Conservation (phyloP, 1,139 yeast genomes). For the Pichia sp. region DNA sequence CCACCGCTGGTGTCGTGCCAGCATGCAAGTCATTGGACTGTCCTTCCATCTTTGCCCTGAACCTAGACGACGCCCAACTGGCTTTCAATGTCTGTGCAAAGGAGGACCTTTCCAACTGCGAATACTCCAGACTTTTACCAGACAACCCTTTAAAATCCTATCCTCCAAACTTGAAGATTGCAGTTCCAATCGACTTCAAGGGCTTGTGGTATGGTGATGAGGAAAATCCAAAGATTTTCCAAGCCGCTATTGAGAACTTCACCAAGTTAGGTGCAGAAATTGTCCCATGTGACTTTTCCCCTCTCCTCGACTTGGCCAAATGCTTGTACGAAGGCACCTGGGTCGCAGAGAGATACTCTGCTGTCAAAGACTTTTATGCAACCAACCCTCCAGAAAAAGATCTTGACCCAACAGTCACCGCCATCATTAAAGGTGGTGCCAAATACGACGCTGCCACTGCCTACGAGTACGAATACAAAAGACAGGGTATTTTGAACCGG, state of each 20-base stretch:
- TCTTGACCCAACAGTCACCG: constrained; percentile 79
- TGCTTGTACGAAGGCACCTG: constrained; percentile 97
- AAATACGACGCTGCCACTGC: constrained; percentile 75
- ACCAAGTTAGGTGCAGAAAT: constrained; percentile 51
- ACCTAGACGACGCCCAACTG: constrained; percentile 76
- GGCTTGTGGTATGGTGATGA: constrained; percentile 69
- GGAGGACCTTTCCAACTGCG: constrained; percentile 68
- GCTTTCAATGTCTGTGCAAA: constrained; percentile 66
- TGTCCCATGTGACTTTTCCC: constrained; percentile 62
- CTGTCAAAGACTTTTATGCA: constrained; percentile 68
- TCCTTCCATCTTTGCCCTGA: constrained; percentile 77
- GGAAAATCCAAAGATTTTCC: constrained; percentile 68
- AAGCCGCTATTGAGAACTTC: constrained; percentile 56
- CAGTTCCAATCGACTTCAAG: constrained; percentile 64
- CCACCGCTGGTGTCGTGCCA: constrained; percentile 90
- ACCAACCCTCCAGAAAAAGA: constrained; percentile 66
- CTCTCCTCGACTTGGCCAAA: constrained; percentile 76
- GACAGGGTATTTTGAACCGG: constrained; percentile 68
- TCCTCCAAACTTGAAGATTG: constrained; percentile 51
- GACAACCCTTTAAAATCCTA: constrained; percentile 57
- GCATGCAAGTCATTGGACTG: constrained; percentile 95
- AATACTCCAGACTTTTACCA: constrained; percentile 75
- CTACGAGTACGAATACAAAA: constrained; percentile 77
- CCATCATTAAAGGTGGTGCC: constrained; percentile 75
- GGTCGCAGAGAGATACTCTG: constrained; percentile 94